Percentiles rank a stretch among this genome's conserved stretches.
These are phyloP conservation scores for Diutina catenulata DNA, from an alignment of 1,139 yeast species.

Conservation along the genomic window DNA sequence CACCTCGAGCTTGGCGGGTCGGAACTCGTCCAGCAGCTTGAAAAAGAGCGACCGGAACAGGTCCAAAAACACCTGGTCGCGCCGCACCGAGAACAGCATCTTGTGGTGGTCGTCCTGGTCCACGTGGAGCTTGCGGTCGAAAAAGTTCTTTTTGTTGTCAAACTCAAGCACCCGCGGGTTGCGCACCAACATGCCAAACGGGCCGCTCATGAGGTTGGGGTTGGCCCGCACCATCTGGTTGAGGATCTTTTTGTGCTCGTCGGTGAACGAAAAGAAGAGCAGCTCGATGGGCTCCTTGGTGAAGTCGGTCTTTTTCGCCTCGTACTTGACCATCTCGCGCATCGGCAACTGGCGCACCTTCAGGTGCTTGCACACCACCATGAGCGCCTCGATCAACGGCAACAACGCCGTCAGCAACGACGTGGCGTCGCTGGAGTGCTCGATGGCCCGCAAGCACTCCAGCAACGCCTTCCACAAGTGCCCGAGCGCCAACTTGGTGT, in stretches of 20 bases:
- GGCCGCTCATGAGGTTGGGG: slow-evolving; percentile 94
- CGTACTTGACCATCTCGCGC: slow-evolving; percentile 48
- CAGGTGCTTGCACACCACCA: slow-evolving; percentile 92
- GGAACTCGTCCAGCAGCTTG: slow-evolving; percentile 67
- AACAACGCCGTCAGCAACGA: slow-evolving; percentile 73
- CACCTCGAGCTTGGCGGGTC: slow-evolving; percentile 63
- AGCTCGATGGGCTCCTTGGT: slow-evolving; percentile 69
- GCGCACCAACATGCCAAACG: slow-evolving; percentile 79
- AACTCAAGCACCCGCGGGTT: slow-evolving; percentile 88
- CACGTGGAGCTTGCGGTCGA: slow-evolving; percentile 59
- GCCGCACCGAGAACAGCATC: slow-evolving; percentile 56
- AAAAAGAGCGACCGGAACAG: slow-evolving; percentile 78
- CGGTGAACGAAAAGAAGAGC: slow-evolving; percentile 78
- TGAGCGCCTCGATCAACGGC: slow-evolving; percentile 82
- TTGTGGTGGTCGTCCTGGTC: slow-evolving; percentile 33
- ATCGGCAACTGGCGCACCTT: slow-evolving; percentile 54
- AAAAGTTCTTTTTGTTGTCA: slow-evolving; percentile 84
- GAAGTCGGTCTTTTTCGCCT: slow-evolving; percentile 51
- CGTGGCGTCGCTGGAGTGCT: background rate
- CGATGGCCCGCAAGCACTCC: background rate
- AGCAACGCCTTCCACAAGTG: slow-evolving; percentile 74
- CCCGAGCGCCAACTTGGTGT: slow-evolving; percentile 61
- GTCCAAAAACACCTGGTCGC: slow-evolving; percentile 89
- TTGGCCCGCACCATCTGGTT: slow-evolving; percentile 88
- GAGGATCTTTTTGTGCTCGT: slow-evolving; percentile 76